phyloP scores from a whole-genome alignment of 2,329 filamentous ascomycete genomes.

The Didymella keratinophila region DNA sequence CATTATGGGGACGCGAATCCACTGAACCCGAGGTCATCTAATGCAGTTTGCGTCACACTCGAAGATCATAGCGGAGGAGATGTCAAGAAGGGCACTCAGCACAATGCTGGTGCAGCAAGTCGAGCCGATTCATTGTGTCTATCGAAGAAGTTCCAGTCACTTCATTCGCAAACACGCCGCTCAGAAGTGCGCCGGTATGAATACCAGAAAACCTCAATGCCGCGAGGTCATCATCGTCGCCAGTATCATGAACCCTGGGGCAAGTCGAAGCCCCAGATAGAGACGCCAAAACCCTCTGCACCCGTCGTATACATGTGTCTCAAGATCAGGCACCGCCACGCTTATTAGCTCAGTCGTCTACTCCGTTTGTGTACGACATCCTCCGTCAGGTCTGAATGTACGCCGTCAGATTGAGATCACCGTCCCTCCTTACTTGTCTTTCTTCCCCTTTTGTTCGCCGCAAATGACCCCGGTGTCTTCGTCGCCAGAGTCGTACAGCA shows the following conservation, averaged over 20 bases:
- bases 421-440: neutral
- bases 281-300: neutral
- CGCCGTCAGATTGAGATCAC: constrained; percentile 9
- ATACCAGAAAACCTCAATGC: neutral
- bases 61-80: too few species aligned
- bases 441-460: neutral
- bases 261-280: neutral
- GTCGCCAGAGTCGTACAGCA: neutral
- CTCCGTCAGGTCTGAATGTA: constrained; percentile 11
- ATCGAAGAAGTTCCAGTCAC: too few species aligned
- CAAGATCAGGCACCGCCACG: constrained; percentile 7
- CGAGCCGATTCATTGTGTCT: too few species aligned
- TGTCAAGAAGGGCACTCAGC: too few species aligned
- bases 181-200: neutral
- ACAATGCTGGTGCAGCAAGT: too few species aligned
- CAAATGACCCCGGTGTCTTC: neutral
- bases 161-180: neutral
- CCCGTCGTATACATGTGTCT: neutral
- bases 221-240: neutral
- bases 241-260: neutral
- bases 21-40: too few species aligned
- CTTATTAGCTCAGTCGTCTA: constrained; percentile 1
- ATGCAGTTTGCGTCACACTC: too few species aligned
- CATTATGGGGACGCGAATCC: too few species aligned
- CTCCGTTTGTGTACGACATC: constrained; percentile 9